phyloP scores from a whole-genome alignment of 208 protist species.

The Jaenimonas drosophilae region DNA sequence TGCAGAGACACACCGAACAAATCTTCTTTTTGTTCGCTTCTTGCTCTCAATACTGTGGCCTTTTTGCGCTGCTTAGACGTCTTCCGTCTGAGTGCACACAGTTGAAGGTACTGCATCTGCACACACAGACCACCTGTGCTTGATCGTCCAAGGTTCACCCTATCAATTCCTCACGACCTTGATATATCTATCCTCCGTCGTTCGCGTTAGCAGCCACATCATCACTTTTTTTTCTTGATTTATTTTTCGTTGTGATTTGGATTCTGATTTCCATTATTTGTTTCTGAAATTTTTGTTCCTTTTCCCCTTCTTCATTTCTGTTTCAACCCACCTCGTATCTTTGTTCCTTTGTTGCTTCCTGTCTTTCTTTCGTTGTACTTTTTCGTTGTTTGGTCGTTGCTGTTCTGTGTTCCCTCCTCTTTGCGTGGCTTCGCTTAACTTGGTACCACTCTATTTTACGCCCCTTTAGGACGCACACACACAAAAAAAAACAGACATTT shows the following conservation, averaged over 20 bases:
- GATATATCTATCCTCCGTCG: too few species aligned
- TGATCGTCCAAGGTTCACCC: too few species aligned
- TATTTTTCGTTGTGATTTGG: background rate
- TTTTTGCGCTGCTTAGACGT: too few species aligned
- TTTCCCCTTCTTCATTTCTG: background rate
- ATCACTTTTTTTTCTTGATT: constrained; percentile 1
- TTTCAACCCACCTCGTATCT: background rate
- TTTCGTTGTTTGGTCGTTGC: constrained; percentile 2
- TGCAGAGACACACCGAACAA: too few species aligned
- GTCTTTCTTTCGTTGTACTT: background rate
- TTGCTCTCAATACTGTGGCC: too few species aligned
- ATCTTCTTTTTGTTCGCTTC: too few species aligned
- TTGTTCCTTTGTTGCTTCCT: background rate
- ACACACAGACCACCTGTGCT: too few species aligned
- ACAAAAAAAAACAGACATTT: background rate
- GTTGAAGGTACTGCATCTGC: too few species aligned
- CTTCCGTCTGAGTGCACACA: too few species aligned
- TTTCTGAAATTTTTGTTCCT: background rate
- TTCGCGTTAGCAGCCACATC: background rate
- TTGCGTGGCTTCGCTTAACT: background rate
- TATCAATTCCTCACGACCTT: too few species aligned
- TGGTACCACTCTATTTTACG: background rate
- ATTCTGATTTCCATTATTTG: constrained; percentile 4
- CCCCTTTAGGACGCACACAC: background rate
- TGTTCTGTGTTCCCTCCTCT: constrained; percentile 1